These are phyloP conservation scores for Globisporangium okanoganense DNA, from an alignment of 352 stramenopile species.

Conservation along the genomic window DNA sequence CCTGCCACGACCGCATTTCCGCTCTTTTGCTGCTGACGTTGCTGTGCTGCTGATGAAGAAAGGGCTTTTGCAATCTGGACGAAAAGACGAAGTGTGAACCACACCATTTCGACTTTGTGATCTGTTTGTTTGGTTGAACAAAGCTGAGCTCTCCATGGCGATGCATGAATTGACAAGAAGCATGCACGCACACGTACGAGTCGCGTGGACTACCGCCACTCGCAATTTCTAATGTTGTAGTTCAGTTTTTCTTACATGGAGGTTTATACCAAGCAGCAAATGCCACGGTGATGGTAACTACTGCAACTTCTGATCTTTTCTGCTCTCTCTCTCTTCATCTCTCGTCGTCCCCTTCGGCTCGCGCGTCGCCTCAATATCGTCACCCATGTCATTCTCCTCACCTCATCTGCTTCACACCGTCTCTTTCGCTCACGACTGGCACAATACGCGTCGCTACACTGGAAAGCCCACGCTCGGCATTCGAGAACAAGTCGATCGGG, in stretches of 20 bases:
- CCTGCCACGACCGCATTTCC: constrained; percentile 55
- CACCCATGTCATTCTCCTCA: neutral
- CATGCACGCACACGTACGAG: no score
- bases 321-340: constrained; percentile 6
- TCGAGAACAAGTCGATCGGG: neutral
- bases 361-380: constrained; percentile 1
- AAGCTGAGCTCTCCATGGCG: no score
- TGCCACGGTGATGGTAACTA: constrained; percentile 16
- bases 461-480: constrained; percentile 1
- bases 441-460: neutral
- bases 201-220: no score
- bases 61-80: neutral
- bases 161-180: no score
- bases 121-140: no score
- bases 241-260: constrained; percentile 14
- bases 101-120: neutral
- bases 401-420: neutral
- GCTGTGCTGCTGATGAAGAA: no score
- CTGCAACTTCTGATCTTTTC: constrained; percentile 15
- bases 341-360: neutral
- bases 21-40: neutral
- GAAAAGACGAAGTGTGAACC: neutral
- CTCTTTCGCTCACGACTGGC: constrained; percentile 7
- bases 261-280: constrained; percentile 15
- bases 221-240: constrained; percentile 1